Evolutionary conservation across 495 filamentous ascomycete species (phyloP), one percentile per base, ranked within the genome.

Genomic region (Cladorrhinum samala): DNA sequence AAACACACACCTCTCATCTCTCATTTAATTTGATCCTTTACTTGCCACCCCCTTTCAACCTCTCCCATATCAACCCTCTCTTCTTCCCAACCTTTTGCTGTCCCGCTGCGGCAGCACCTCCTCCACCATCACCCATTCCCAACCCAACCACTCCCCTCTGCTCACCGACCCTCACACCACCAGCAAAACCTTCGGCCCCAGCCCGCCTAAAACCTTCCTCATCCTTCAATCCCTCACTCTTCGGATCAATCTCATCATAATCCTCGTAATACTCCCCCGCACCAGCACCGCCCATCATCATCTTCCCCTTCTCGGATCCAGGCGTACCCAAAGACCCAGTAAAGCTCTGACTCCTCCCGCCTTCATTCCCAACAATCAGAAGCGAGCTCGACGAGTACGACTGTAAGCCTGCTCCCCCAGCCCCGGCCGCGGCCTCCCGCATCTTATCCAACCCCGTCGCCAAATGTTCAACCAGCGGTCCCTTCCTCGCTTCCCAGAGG

Each of bases 201-300:
- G 62, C 63, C 48, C 46, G 52, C 25, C 62, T 63, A 33, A 65
- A 62, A 2, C 42, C 54, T 4, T 54, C 57, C 17, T 64, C 64
- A 30, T 63, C 61, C 44, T 45, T 50, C 30, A 65, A 27, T 13
- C 56, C 60, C 43, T 69, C 64, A 8, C 54, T 59, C 38, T 60
- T 62, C 18, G 66, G 64, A 36, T 67, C 62, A 30, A 69, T 67
- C 46, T 67, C 58, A 17, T 65, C 64, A 25, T 57, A 69, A 21
- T 65, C 64, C 3, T 64, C 56, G 3, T 59, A 50, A 21, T 53
- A 59, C 0, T 46, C 45, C 21, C 43, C 52, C 18, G 39, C 46
- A 13, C 9, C 5, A 13, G 16, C 16, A 3, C 16, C n/a, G n/a
- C 8, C n/a, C 20, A 13, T 13, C 33, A 51, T 41, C 41, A 46